phyloP scores from a whole-genome alignment of 208 protist species.

The Vickermania ingenoplastis region DNA sequence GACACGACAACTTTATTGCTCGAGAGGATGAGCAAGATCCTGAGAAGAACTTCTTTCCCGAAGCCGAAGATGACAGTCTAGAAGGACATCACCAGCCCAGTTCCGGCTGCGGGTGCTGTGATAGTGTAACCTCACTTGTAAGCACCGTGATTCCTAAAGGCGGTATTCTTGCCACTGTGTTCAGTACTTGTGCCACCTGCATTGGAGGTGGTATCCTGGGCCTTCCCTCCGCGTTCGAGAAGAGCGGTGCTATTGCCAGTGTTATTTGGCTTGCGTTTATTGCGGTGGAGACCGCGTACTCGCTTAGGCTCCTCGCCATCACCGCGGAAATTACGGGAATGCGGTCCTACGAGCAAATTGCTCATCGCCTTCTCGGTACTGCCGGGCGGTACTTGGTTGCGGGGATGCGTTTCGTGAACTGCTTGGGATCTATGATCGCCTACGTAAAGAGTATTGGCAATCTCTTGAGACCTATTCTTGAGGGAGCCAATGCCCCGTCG shows the following conservation, averaged over 20 bases:
- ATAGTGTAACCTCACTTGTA: not conserved
- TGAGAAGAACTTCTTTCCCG: not conserved
- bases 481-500: conserved; percentile 4
- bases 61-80: not conserved
- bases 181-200: conserved; percentile 37
- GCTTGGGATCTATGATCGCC: conserved; percentile 31
- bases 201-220: conserved; percentile 60
- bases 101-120: not conserved
- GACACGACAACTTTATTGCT: not conserved
- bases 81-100: not conserved
- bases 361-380: conserved; percentile 14
- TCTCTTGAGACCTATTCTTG: conserved; percentile 29
- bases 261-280: conserved; percentile 33
- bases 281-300: conserved; percentile 30
- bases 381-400: conserved; percentile 18
- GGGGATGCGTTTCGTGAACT: conserved; percentile 17
- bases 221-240: conserved; percentile 44
- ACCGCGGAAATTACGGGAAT: conserved; percentile 21
- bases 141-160: conserved; percentile 24
- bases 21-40: not conserved
- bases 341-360: conserved; percentile 32
- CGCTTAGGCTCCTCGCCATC: conserved; percentile 36
- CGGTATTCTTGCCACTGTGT: conserved; percentile 22
- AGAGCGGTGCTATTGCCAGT: conserved; percentile 33
- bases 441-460: conserved; percentile 50